Evolutionary conservation across 2,329 filamentous ascomycete genomes (phyloP), one percentile per base, ranked within the genome.

Genomic region (Stemphylium beticola): DNA sequence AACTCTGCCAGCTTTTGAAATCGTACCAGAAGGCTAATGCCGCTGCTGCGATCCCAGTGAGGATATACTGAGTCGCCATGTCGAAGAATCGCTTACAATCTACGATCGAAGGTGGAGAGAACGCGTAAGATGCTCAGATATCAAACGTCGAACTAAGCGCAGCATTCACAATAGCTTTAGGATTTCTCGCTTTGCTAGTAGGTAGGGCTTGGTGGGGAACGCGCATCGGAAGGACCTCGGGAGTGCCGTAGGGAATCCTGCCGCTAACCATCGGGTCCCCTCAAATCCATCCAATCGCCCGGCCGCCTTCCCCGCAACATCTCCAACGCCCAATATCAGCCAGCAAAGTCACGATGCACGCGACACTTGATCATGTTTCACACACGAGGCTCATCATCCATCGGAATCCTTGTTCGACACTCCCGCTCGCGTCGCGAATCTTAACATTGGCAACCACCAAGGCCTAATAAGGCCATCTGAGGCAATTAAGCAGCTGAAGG

Each of bases 1-100:
- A 58, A 37, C 41, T 60, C 36, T 66, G 55, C 66, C 66, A 68
- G 38, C 57, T 64, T 37, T 56, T 67, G 53, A 68, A 67, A 32
- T 68, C 64, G 24, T 61, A 65, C 52, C 54, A 65, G 26, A 65
- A 58, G 1, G 57, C 55, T 4, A 67, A 40, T 14, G 53, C 49
- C 10, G 53, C 58, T n/a, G 57, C 54, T 4, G 57, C 50, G 9
- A 63, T 48, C 9, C 49, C 52, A 12, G 60, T 55, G 31, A 67
- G 4, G 4, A 64, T 12, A 45, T 57, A 60, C 31, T 48, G 48
- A 22, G 43, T 32, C 17, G 44, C 18, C 56, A 55, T 61, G 5
- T 26, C 17, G 12, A 34, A 15, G 4, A n/a, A n/a, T n/a, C n/a
- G n/a, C n/a, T n/a, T n/a, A n/a, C n/a, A n/a, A n/a, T n/a, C n/a